Base-by-base conservation (phyloP, 768 basidiomycete species). In the Asterophora lycoperdoides region DNA sequence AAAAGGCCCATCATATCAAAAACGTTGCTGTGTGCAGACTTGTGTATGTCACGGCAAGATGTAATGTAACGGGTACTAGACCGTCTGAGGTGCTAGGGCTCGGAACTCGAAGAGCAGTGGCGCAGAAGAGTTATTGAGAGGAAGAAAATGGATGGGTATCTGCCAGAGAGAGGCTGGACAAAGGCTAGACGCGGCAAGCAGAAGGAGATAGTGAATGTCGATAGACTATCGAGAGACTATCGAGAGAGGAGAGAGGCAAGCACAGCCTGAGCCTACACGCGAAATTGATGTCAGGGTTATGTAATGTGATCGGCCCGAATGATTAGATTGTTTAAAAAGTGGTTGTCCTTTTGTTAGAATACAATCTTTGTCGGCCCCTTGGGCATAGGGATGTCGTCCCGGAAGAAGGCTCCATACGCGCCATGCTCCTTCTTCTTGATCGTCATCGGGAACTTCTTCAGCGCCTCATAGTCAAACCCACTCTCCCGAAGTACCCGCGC, bases 371-470 rank as follows among this genome's bases (percentile, higher is more conserved):
- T 87, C n/a, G 86, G 82, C 1, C 72, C 80, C 17, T 76, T 76
- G 18, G 77, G 76, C 38, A 74, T 68, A 8, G 78, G 72, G 26
- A 83, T 81, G 54, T 84, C 82, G 56, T 88, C 82, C 48, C 85
- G 66, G 66, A 78, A 92, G 68, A 91, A 92, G 5, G 87, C 89
- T 4, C 94, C 94, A 58, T 96, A 97, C 35, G 80, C 86, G 15
- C 89, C 73, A 60, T 97, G 94, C 57, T 86, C 81, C 76, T 83
- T 91, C 77, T 98, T 98, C 75, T 95, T 96, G 71, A 98, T 92
- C 50, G 93, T 90, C 79, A 94, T 91, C 43, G 93, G 92, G 75
- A 96, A 97, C 60, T 84, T 83, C 50, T 84, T 81, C 68, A 96
- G 72, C 5, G 69, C 83, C 56, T 87, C 81, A 41, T 84, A 79